These are phyloP conservation scores for Microdochium bolleyi DNA, from an alignment of 2,329 filamentous ascomycete species.

Conservation along the genomic window DNA sequence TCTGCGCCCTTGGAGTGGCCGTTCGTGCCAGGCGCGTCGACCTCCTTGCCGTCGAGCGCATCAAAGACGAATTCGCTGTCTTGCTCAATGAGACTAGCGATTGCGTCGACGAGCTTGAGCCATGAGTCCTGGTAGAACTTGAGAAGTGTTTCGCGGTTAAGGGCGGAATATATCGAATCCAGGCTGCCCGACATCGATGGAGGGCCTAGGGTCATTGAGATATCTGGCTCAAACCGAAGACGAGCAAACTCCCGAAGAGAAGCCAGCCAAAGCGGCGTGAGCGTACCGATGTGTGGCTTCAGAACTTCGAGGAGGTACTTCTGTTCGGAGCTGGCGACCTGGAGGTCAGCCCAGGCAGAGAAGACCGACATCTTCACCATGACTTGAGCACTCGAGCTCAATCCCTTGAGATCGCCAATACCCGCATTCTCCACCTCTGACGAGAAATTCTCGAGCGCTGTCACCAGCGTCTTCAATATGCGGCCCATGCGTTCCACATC, in stretches of 20 bases:
- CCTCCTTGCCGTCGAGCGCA: conserved; percentile 79
- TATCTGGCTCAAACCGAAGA: conserved; percentile 91
- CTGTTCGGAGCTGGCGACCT: conserved; percentile 90
- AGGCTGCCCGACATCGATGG: conserved; percentile 76
- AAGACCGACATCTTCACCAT: conserved; percentile 99
- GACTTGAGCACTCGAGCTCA: conserved; percentile 92
- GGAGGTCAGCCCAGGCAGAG: conserved; percentile 93
- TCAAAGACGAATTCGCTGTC: conserved; percentile 98
- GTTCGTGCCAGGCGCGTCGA: conserved; percentile 36
- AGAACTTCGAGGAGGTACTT: conserved; percentile 82
- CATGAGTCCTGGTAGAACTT: conserved; percentile 97
- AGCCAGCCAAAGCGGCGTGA: conserved; percentile 91
- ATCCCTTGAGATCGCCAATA: conserved; percentile 85
- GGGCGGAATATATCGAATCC: conserved; percentile 87
- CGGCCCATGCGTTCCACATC: conserved; percentile 98
- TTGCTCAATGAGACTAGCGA: conserved; percentile 93
- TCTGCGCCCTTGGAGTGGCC: conserved; percentile 57
- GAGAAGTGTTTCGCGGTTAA: conserved; percentile 88
- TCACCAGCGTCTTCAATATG: conserved; percentile 87
- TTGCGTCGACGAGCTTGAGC: conserved; percentile 94
- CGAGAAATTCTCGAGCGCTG: conserved; percentile 86
- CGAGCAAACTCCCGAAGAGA: conserved; percentile 90
- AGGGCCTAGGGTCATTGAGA: conserved; percentile 81
- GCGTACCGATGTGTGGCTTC: conserved; percentile 77
- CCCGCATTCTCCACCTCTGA: conserved; percentile 71